phyloP scores from a whole-genome alignment of 148 eudicot genomes.

The Chenopodium album region DNA sequence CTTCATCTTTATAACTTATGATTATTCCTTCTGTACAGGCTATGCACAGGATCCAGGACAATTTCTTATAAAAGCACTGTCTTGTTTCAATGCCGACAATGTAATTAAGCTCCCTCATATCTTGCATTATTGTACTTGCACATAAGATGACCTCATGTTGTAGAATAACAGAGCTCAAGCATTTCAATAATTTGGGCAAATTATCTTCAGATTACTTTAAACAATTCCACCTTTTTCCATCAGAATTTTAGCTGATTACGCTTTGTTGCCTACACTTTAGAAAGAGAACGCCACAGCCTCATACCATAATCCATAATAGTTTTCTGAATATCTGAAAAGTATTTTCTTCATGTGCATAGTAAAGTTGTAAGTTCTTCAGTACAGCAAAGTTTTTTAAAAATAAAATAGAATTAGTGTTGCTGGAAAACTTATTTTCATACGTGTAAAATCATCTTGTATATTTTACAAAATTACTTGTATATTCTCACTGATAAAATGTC shows the following conservation, averaged over 20 bases:
- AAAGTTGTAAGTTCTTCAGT: not conserved
- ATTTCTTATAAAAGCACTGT: slow-evolving; percentile 28
- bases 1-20: not conserved
- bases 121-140: not conserved
- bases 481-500: not conserved
- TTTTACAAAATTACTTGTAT: not conserved
- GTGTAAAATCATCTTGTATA: not conserved
- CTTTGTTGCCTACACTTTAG: not conserved
- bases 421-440: not conserved
- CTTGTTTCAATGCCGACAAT: slow-evolving; percentile 44
- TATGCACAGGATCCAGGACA: slow-evolving; percentile 36
- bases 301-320: not conserved
- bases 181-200: not conserved
- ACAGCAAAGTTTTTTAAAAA: not conserved
- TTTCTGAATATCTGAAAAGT: not conserved
- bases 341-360: not conserved
- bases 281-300: not conserved
- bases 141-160: not conserved
- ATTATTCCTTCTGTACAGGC: slow-evolving; percentile 18
- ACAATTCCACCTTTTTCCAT: not conserved
- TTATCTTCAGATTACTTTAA: not conserved
- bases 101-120: slow-evolving; percentile 29
- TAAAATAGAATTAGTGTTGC: not conserved
- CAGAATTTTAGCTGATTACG: not conserved
- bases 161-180: not conserved